These are phyloP conservation scores for Xylaria sp. DNA, from an alignment of 2,329 filamentous ascomycete genomes.

Conservation along the genomic window DNA sequence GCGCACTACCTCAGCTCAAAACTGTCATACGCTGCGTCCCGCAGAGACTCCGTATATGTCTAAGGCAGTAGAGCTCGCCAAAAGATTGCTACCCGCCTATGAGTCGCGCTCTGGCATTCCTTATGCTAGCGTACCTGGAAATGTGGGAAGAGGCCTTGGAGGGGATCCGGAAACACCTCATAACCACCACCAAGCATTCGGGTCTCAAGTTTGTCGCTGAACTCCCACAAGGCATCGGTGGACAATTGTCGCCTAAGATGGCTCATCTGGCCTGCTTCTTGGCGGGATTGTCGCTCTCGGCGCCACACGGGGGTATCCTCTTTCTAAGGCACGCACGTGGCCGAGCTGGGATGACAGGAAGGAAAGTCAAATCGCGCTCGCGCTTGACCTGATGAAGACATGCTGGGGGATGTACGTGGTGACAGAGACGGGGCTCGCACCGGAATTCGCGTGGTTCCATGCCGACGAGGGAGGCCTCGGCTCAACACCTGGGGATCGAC, in stretches of 20 bases:
- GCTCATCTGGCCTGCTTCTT: slow-evolving; percentile 96
- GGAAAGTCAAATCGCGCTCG: slow-evolving; percentile 83
- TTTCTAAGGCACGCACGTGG: slow-evolving; percentile 73
- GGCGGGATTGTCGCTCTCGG: slow-evolving; percentile 91
- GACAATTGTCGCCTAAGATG: slow-evolving; percentile 81
- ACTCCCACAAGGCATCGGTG: slow-evolving; percentile 74
- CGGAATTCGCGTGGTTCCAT: slow-evolving; percentile 89
- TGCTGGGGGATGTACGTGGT: slow-evolving; percentile 92
- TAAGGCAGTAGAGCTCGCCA: slow-evolving; percentile 88
- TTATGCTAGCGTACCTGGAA: slow-evolving; percentile 84
- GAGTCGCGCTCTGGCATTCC: slow-evolving; percentile 85
- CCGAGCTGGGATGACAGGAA: slow-evolving; percentile 75
- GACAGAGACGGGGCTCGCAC: slow-evolving; percentile 83
- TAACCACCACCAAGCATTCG: slow-evolving; percentile 80
- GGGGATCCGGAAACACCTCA: slow-evolving; percentile 85
- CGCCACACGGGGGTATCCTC: slow-evolving; percentile 75
- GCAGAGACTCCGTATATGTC: slow-evolving; percentile 90
- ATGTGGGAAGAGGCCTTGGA: slow-evolving; percentile 86
- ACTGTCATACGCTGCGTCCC: slow-evolving; percentile 68
- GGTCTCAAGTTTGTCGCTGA: slow-evolving; percentile 86
- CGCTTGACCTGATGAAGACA: slow-evolving; percentile 87
- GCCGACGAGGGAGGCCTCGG: slow-evolving; percentile 69
- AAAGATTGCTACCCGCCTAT: slow-evolving; percentile 83
- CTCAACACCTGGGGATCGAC: slow-evolving; percentile 54
- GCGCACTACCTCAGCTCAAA: slow-evolving; percentile 87